Conservation (phyloP, 768 basidiomycete genomes). For the Termitomyces sp. region DNA sequence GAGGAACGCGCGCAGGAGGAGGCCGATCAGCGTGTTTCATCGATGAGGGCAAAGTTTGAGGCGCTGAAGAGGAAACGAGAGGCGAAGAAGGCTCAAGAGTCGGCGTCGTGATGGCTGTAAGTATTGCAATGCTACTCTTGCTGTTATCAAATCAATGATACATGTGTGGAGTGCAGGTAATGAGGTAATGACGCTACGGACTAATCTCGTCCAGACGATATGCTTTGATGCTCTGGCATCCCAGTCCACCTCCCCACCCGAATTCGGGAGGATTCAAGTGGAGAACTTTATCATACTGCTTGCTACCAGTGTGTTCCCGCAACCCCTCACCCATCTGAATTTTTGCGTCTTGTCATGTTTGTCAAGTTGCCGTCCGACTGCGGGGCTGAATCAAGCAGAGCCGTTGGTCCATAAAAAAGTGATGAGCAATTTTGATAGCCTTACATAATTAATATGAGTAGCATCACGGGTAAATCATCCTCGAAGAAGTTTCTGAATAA, state of each 20-base stretch:
- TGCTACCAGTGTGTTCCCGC: neutral
- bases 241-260: neutral
- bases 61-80: conserved; percentile 37
- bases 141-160: neutral
- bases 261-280: neutral
- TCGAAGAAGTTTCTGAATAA: no score
- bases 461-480: no score
- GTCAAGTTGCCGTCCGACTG: neutral
- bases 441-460: neutral
- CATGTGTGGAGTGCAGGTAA: neutral
- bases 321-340: neutral
- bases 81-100: conserved; percentile 15
- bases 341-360: no score
- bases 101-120: conserved; percentile 1
- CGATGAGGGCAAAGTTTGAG: conserved; percentile 62
- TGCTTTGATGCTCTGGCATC: neutral
- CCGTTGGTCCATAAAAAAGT: no score
- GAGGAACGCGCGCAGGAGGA: conserved; percentile 87
- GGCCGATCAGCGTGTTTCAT: conserved; percentile 67
- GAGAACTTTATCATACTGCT: neutral
- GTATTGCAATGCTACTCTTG: neutral
- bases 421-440: neutral
- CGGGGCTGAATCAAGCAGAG: neutral
- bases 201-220: neutral
- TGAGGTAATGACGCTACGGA: neutral